phyloP scores from a whole-genome alignment of 1,139 yeast genomes.

The Blastobotrys serpentis region DNA sequence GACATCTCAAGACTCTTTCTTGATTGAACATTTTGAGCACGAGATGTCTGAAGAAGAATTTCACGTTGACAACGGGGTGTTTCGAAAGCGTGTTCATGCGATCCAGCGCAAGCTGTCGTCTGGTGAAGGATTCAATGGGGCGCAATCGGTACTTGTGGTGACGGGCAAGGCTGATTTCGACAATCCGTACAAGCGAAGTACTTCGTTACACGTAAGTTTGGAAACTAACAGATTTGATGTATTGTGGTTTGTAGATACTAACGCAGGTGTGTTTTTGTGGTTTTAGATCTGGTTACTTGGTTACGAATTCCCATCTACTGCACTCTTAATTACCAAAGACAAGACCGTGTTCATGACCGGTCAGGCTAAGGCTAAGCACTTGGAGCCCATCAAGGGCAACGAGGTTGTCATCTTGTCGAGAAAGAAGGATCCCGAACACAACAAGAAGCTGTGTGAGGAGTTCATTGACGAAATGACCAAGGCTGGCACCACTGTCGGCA shows the following conservation, averaged over 20 bases:
- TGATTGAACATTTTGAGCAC: background rate
- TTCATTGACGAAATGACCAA: slow-evolving; percentile 52
- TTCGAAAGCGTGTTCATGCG: slow-evolving; percentile 45
- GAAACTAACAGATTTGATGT: background rate
- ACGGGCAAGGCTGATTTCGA: slow-evolving; percentile 85
- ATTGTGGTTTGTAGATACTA: background rate
- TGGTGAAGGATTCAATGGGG: slow-evolving; percentile 46
- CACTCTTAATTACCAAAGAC: slow-evolving; percentile 60
- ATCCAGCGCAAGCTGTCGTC: slow-evolving; percentile 44
- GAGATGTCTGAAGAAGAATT: slow-evolving; percentile 16
- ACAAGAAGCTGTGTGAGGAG: slow-evolving; percentile 62
- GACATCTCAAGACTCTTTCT: no score
- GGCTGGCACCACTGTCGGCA: slow-evolving; percentile 56
- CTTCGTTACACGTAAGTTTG: slow-evolving; percentile 61
- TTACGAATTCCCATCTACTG: slow-evolving; percentile 92
- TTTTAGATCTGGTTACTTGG: slow-evolving; percentile 89
- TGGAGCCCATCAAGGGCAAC: slow-evolving; percentile 55
- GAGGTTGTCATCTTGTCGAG: slow-evolving; percentile 71
- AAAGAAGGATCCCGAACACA: slow-evolving; percentile 77
- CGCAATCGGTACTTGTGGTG: slow-evolving; percentile 59
- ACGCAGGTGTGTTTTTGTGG: no score
- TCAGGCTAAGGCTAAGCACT: slow-evolving; percentile 81
- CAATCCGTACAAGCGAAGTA: slow-evolving; percentile 86
- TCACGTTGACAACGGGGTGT: slow-evolving; percentile 46
- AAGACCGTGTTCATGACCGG: slow-evolving; percentile 72